Evolutionary conservation across 257 asterid species (phyloP), one percentile per base, ranked within the genome.

Genomic region (Nicotiana tomentosiformis): DNA sequence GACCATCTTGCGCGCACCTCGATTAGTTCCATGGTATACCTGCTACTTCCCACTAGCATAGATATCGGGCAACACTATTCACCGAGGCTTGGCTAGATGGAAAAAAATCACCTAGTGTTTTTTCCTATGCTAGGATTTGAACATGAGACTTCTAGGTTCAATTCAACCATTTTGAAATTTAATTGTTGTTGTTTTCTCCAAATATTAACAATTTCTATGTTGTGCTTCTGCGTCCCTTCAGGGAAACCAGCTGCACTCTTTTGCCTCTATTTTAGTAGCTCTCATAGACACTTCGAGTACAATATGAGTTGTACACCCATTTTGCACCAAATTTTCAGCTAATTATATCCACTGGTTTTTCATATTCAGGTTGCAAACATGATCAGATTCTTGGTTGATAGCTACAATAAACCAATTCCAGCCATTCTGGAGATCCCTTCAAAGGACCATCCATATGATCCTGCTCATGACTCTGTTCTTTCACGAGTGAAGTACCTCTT

Each of bases 381-480:
- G 97, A 87, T 93, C 69, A 88, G 98, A 84, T 91, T 94, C 85
- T 70, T 91, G 62, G 97, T 94, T n/a, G 98, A 94, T 88, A 88
- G 97, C 90, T 94, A 94, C 77, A 93, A 94, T 88, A 93, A 93
- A 76, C 97, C 97, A 20, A 84, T 94, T 81, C 97, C 98, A 32
- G 98, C 97, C 80, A 94, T 94, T 83, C 61, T 94, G 85, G 98
- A 94, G 91, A 94, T 94, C 78, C 98, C 98, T 26, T 94, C 98
- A 67, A 94, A 94, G 94, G 97, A 94, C 87, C 97, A 94, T 65
- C 97, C 98, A 0, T 93, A 93, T 62, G 97, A 94, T 89, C 97
- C 98, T 55, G 93, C 95, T 1, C 95, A 92, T 68, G 97, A 94
- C 89, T 94, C 97, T 18, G 97, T 94, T 84, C 93, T 94, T 39